Conservation (phyloP, 169 alveolate species). For the Eimeria tenella region DNA sequence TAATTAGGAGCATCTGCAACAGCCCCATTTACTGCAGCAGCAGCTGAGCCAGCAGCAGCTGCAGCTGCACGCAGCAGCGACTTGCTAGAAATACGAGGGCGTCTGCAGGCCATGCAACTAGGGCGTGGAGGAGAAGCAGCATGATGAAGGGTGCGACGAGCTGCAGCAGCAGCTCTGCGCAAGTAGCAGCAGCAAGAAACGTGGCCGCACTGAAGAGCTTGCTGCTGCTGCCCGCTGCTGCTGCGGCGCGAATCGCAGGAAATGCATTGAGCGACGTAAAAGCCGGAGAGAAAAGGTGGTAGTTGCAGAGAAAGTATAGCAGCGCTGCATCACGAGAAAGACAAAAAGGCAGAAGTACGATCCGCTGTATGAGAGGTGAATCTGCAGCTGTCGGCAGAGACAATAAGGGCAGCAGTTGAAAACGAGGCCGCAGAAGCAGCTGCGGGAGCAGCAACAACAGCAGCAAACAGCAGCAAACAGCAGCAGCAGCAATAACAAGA, state of each 20-base stretch:
- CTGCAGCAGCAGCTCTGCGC: slow-evolving; percentile 76
- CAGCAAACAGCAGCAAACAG: too few species aligned
- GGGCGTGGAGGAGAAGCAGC: slow-evolving; percentile 28
- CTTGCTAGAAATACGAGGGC: slow-evolving; percentile 2
- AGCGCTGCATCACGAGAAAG: slow-evolving; percentile 11
- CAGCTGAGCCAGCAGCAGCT: not conserved
- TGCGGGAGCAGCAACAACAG: too few species aligned
- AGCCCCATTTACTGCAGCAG: not conserved
- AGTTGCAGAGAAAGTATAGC: slow-evolving; percentile 70
- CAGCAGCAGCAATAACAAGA: too few species aligned
- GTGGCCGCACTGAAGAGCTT: slow-evolving; percentile 78
- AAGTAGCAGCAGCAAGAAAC: slow-evolving; percentile 76
- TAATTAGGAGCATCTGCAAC: not conserved
- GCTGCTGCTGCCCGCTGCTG: slow-evolving; percentile 80
- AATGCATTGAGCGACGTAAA: slow-evolving; percentile 77
- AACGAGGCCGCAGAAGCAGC: too few species aligned
- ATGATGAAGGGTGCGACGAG: slow-evolving; percentile 18
- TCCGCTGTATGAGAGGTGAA: not conserved
- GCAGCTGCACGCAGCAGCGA: not conserved
- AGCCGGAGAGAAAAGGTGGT: slow-evolving; percentile 79
- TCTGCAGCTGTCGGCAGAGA: not conserved
- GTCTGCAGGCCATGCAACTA: slow-evolving; percentile 49
- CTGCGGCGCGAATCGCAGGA: slow-evolving; percentile 82
- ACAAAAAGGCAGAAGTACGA: not conserved
- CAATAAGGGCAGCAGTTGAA: not conserved